Evolutionary conservation across 495 filamentous ascomycete species (phyloP).

Genomic region (Penicillium malachiteum): DNA sequence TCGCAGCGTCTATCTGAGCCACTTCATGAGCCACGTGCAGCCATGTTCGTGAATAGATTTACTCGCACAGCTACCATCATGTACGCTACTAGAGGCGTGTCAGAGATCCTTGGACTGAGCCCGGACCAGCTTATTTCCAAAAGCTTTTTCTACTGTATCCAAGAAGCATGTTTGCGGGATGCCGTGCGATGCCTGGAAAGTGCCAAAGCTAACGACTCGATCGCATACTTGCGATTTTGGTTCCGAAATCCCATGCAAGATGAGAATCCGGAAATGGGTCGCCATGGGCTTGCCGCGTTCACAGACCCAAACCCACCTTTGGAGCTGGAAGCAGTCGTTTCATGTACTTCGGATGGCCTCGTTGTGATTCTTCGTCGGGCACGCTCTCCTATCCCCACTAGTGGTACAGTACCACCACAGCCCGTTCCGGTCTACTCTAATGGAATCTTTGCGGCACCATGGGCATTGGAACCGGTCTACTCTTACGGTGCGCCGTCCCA

Average conservation of each 20-base stretch:
- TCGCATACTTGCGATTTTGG: slow-evolving; percentile 90
- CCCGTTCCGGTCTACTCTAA: slow-evolving; percentile 46
- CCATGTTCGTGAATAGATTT: slow-evolving; percentile 84
- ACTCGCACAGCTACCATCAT: slow-evolving; percentile 80
- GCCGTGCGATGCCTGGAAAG: slow-evolving; percentile 76
- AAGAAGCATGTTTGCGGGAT: slow-evolving; percentile 58
- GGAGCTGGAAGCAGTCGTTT: slow-evolving; percentile 85
- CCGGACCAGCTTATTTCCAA: slow-evolving; percentile 20
- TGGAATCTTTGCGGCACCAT: slow-evolving; percentile 76
- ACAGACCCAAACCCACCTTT: slow-evolving; percentile 29
- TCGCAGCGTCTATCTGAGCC: slow-evolving; percentile 58
- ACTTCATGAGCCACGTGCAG: slow-evolving; percentile 74
- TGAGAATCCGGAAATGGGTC: slow-evolving; percentile 29
- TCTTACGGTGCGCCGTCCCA: slow-evolving; percentile 23
- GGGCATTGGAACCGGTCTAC: slow-evolving; percentile 63
- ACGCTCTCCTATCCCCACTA: slow-evolving; percentile 63
- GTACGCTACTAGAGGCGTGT: slow-evolving; percentile 78
- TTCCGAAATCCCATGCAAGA: slow-evolving; percentile 68
- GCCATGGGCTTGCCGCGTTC: background rate
- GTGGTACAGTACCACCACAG: slow-evolving; percentile 36
- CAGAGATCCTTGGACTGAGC: slow-evolving; percentile 69
- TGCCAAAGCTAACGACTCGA: slow-evolving; percentile 90
- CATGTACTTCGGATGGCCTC: slow-evolving; percentile 85
- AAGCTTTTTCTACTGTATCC: slow-evolving; percentile 29
- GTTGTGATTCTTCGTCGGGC: slow-evolving; percentile 81